phyloP scores from a whole-genome alignment of 441 rosid species.

The Syzygium syzygioides region DNA sequence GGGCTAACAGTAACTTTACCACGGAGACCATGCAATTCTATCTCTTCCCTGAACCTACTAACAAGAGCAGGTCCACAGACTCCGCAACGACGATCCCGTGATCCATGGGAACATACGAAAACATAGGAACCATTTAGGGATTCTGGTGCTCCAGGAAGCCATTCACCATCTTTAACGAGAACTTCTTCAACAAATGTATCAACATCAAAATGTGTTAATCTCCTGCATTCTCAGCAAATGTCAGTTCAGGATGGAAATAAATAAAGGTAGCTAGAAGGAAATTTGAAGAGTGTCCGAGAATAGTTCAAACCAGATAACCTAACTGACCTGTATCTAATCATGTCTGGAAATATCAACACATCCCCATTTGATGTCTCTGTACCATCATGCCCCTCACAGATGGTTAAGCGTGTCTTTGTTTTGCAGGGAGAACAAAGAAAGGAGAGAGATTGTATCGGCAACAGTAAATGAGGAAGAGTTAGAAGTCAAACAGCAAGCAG shows the following conservation, averaged over 20 bases:
- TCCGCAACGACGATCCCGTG: conserved; percentile 87
- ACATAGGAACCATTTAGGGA: conserved; percentile 67
- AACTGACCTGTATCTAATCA: conserved; percentile 90
- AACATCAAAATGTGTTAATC: conserved; percentile 98
- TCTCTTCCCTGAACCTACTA: conserved; percentile 83
- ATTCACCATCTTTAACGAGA: conserved; percentile 89
- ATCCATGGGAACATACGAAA: conserved; percentile 93
- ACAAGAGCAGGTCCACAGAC: conserved; percentile 87
- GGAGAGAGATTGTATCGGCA: conserved; percentile 2
- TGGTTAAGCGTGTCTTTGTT: conserved; percentile 71
- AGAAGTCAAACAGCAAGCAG: background rate
- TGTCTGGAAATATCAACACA: conserved; percentile 96
- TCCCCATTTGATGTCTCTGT: conserved; percentile 97
- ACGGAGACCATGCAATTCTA: conserved; percentile 60
- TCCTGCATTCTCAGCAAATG: conserved; percentile 50
- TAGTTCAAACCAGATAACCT: background rate
- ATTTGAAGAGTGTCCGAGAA: background rate
- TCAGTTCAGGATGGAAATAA: conserved; percentile 7
- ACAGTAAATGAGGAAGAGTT: background rate
- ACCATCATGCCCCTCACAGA: conserved; percentile 99
- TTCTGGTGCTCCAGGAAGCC: conserved; percentile 95
- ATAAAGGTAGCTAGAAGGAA: background rate
- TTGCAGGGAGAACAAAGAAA: conserved; percentile 7
- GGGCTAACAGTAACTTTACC: conserved; percentile 91
- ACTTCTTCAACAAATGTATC: conserved; percentile 99